Evolutionary conservation across 2,329 filamentous ascomycete genomes (phyloP), one percentile per base, ranked within the genome.

Genomic region (Beauveria asiatica): DNA sequence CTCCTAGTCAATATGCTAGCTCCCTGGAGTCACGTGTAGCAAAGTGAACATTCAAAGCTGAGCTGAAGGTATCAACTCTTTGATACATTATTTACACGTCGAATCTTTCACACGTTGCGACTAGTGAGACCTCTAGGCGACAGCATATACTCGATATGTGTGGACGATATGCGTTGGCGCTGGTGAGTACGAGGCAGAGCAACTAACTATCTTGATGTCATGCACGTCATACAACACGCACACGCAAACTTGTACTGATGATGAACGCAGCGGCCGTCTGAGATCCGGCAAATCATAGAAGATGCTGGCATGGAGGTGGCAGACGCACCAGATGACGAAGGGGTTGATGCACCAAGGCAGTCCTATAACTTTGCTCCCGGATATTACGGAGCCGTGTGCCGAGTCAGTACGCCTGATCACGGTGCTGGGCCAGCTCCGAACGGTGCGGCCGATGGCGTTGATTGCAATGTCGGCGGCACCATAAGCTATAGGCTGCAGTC

Each of bases 281-380:
- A 91, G 70, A 81, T 96, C 61, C 87, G 88, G 57, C 82, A 80
- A 59, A 85, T 88, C 70, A 78, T 97, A 7, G 81, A 89, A 67
- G 80, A 91, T 41, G 82, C 91, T 66, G 80, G 87, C 63, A 89
- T 96, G 83, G 82, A 80, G 2, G 84, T 90, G 3, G 80, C 87
- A 61, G 84, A 91, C 60, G 84, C 83, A 1, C 89, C 90, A 0
- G 81, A 83, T 4, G 90, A 96, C 66, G 84, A 90, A 19, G 82
- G 72, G 59, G 80, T 87, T 17, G 70, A 67, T 2, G 74, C 77
- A 1, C 83, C 83, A 1, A 83, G 89, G 42, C 88, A 90, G 69
- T 91, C 83, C 41, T 96, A 95, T 76, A 97, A 97, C 72, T 95
- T 99, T 70, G 91, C 93, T 0, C 94, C 94, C 0, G 89, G 92